A percentile compares a stretch with the other conserved stretches of the same genome.
Conservation (phyloP, 192 early-diverging fungal genomes). For the Radiomyces spectabilis region DNA sequence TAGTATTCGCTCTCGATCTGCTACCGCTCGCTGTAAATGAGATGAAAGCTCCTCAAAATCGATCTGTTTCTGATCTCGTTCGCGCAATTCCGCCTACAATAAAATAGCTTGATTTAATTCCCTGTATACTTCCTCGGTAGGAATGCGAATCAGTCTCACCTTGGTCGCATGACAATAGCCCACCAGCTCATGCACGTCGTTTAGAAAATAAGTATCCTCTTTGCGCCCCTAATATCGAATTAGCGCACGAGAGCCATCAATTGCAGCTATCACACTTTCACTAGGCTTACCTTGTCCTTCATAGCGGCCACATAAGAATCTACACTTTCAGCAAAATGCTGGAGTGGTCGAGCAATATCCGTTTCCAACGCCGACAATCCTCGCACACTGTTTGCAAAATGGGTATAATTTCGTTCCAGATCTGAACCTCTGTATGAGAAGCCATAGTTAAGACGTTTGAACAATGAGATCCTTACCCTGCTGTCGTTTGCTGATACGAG, state of each 20-base stretch:
- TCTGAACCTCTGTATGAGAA: too few relatives aligned
- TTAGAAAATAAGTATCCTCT: constrained; percentile 64
- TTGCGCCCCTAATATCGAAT: constrained; percentile 41
- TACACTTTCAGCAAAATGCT: constrained; percentile 63
- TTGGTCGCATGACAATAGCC: constrained; percentile 67
- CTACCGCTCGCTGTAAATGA: constrained; percentile 57
- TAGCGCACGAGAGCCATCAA: too few relatives aligned
- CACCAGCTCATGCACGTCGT: constrained; percentile 74
- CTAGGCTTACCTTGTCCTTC: constrained; percentile 57
- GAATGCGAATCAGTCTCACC: too few relatives aligned
- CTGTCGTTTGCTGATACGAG: constrained; percentile 68
- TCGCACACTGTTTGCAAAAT: constrained; percentile 63
- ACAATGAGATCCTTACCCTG: constrained; percentile 49
- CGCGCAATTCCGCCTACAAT: constrained; percentile 57
- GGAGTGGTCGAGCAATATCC: constrained; percentile 63
- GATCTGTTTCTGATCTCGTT: constrained; percentile 90
- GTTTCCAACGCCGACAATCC: constrained; percentile 81
- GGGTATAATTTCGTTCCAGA: constrained; percentile 64
- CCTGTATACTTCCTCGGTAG: too few relatives aligned
- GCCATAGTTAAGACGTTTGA: too few relatives aligned
- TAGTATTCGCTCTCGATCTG: constrained; percentile 66
- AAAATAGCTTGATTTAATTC: neutral
- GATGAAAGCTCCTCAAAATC: constrained; percentile 84
- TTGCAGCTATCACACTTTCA: too few relatives aligned
- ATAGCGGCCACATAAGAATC: constrained; percentile 57